A percentile compares a stretch with the other conserved stretches of the same genome.
Conservation (phyloP, 768 basidiomycete species). For the Mycena crocata region DNA sequence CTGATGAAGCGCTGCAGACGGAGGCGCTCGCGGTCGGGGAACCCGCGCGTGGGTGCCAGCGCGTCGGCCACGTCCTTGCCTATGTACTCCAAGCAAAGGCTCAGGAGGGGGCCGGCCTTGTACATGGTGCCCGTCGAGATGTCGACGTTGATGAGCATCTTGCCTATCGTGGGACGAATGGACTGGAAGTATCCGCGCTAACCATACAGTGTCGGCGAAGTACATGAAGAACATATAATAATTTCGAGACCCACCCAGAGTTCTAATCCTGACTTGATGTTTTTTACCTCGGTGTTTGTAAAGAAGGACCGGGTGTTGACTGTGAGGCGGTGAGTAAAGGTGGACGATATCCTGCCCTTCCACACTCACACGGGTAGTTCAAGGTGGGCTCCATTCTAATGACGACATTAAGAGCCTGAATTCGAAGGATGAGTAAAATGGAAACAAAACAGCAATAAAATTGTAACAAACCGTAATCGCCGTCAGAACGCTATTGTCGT, state of each 20-base stretch:
- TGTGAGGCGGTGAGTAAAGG: too few relatives aligned
- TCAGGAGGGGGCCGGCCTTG: constrained; percentile 64
- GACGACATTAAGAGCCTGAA: constrained; percentile 75
- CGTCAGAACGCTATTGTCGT: constrained; percentile 73
- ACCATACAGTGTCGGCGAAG: too few relatives aligned
- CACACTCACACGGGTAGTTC: too few relatives aligned
- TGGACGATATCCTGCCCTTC: too few relatives aligned
- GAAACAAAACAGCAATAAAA: neutral
- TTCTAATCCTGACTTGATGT: constrained; percentile 62
- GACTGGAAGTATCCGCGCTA: constrained; percentile 83
- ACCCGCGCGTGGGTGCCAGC: constrained; percentile 53
- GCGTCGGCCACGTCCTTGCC: constrained; percentile 47
- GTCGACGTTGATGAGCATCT: constrained; percentile 75
- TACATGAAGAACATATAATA: too few relatives aligned
- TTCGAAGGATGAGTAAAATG: neutral
- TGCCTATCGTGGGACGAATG: constrained; percentile 69
- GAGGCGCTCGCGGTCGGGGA: constrained; percentile 70
- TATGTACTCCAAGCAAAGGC: constrained; percentile 64
- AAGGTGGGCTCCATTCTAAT: constrained; percentile 76
- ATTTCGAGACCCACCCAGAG: too few relatives aligned
- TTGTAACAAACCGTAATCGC: constrained; percentile 68
- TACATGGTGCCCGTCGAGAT: constrained; percentile 82
- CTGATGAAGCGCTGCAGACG: constrained; percentile 67
- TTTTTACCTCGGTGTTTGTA: constrained; percentile 65
- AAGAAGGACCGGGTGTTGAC: constrained; percentile 83